Evolutionary conservation across 2,329 filamentous ascomycete species (phyloP), one percentile per base, ranked within the genome.

Genomic region (Talaromyces sp.): DNA sequence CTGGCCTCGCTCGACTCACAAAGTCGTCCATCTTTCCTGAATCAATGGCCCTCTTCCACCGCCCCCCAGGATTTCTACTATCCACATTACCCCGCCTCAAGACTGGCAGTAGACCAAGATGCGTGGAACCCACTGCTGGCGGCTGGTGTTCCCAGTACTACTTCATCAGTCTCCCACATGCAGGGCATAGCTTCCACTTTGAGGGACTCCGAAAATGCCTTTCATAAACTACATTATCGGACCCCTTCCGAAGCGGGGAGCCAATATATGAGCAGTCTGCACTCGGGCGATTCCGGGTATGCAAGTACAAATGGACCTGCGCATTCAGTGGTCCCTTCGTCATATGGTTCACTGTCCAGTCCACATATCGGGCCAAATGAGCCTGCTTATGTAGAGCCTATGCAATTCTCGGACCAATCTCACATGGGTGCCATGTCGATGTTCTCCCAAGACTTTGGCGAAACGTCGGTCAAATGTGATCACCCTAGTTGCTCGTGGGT

Each of bases 231-330:
- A 11, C 66, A 65, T 22, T 62, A 68, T 50, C 65, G 67, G 11
- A 56, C 63, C 1, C 60, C 61, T 2, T 73, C 71, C 1, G 70
- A 74, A 37, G 62, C 57, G 22, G 69, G 62, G 7, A 71, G 70
- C 37, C 66, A 70, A 44, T 61, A 63, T 50, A 66, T 68, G 20
- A 63, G 66, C 3, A 64, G 57, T 11, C 54, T 65, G 14, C 55
- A 65, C 20, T 66, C 64, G 9, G 62, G 60, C 1, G 72, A 75
- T 54, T 74, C 73, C 1, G 72, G 66, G 5, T 75, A 75, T 54
- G 69, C 61, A 11, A 72, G 67, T 37, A 62, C 57, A 10, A 69
- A 62, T 44, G 61, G 62, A 33, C 58, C 64, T 9, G 64, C 68
- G 1, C 63, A 58, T 20, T 72, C 71, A 1, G 60, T 67, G 2